Percentiles rank a stretch among this genome's conserved stretches.
These are phyloP conservation scores for Manihot esculenta DNA, from an alignment of 441 rosid species.

Conservation along the genomic window DNA sequence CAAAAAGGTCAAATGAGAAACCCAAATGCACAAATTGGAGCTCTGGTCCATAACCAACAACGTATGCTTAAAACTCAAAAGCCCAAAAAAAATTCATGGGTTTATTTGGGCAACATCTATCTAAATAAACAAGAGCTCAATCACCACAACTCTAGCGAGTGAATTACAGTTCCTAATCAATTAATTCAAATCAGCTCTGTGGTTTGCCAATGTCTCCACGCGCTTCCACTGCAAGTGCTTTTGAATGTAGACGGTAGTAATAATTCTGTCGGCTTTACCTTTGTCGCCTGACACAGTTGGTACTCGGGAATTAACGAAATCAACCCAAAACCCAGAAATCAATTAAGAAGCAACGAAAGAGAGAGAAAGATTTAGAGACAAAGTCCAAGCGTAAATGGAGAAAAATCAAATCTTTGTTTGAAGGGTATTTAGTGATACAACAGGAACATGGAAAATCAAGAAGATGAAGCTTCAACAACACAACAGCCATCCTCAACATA, in stretches of 20 bases:
- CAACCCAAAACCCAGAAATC: constrained; percentile 12
- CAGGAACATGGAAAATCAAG: constrained; percentile 22
- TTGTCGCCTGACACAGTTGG: constrained; percentile 4
- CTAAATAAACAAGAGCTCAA: too few species aligned
- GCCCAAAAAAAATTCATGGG: too few species aligned
- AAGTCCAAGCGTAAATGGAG: background rate
- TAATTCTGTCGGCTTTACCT: background rate
- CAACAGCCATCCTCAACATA: constrained; percentile 41
- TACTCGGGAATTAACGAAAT: constrained; percentile 1
- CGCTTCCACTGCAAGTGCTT: background rate
- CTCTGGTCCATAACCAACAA: too few species aligned
- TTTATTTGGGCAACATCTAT: too few species aligned
- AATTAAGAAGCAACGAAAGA: background rate
- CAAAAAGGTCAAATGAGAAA: too few species aligned
- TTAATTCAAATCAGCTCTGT: background rate
- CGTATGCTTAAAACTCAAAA: too few species aligned
- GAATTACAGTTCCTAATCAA: background rate
- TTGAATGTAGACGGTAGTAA: background rate
- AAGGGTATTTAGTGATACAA: constrained; percentile 25
- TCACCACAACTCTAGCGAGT: background rate
- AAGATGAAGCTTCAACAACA: constrained; percentile 33
- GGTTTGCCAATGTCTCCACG: background rate
- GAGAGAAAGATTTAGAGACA: background rate
- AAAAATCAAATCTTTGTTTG: constrained; percentile 15
- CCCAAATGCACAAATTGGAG: too few species aligned